Conservation (phyloP, 179 eudicot genomes). For the Beta lomatogona region DNA sequence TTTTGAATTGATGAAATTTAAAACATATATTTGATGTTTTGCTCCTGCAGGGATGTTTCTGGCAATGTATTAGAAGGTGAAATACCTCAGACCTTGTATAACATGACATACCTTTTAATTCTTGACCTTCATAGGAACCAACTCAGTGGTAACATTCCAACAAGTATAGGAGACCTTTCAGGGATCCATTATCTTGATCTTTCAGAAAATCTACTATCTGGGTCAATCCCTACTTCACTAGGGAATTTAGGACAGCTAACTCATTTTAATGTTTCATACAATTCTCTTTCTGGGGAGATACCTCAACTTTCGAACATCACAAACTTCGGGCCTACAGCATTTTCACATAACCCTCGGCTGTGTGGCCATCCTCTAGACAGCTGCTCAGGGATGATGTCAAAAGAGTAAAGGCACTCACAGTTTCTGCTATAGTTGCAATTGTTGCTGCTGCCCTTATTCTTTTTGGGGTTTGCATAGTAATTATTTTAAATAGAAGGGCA, state of each 20-base stretch:
- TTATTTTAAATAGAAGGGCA: slow-evolving; percentile 67
- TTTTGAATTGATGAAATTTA: slow-evolving; percentile 30
- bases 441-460: slow-evolving; percentile 82
- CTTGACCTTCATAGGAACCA: slow-evolving; percentile 78
- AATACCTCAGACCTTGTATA: slow-evolving; percentile 69
- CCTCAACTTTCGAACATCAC: slow-evolving; percentile 56
- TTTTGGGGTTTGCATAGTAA: slow-evolving; percentile 72
- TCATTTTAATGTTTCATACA: slow-evolving; percentile 78
- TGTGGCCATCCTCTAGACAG: slow-evolving; percentile 70
- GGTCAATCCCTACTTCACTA: slow-evolving; percentile 65
- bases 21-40: slow-evolving; percentile 30
- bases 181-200: slow-evolving; percentile 61
- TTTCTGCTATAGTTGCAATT: slow-evolving; percentile 79
- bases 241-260: slow-evolving; percentile 54
- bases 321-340: slow-evolving; percentile 64
- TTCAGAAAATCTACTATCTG: slow-evolving; percentile 67
- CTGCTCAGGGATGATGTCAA: slow-evolving; percentile 46
- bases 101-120: slow-evolving; percentile 69
- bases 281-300: slow-evolving; percentile 66
- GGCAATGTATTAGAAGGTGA: slow-evolving; percentile 75
- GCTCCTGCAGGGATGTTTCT: slow-evolving; percentile 82
- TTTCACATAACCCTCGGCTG: slow-evolving; percentile 67
- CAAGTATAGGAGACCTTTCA: slow-evolving; percentile 62
- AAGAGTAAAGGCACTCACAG: slow-evolving; percentile 65
- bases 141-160: slow-evolving; percentile 69